A percentile compares a stretch with the other conserved stretches of the same genome.
Conservation (phyloP, 2,329 filamentous ascomycete species). For the Exophiala sp. region DNA sequence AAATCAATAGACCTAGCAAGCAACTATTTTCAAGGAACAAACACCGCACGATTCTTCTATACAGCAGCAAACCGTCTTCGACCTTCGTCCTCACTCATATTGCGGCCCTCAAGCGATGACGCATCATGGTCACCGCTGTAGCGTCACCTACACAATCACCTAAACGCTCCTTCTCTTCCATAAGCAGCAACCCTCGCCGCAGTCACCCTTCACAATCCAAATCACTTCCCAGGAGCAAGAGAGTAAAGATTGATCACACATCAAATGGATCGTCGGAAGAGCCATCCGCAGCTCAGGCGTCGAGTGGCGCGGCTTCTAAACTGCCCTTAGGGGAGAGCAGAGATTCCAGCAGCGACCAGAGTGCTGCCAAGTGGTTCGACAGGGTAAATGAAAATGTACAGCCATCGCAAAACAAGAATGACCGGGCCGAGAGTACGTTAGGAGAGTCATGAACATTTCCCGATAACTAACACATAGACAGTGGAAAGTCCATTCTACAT, state of each 20-base stretch:
- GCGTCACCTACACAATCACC: constrained; percentile 12
- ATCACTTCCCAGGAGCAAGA: constrained; percentile 19
- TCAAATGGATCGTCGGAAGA: constrained; percentile 1
- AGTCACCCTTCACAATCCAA: constrained; percentile 15
- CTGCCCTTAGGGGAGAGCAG: constrained; percentile 7
- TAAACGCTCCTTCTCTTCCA: constrained; percentile 15
- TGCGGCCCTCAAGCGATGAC: constrained; percentile 13
- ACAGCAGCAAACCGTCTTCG: not conserved
- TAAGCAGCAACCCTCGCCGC: constrained; percentile 13
- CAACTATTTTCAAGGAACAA: not conserved
- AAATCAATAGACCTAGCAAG: not conserved
- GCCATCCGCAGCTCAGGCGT: not conserved
- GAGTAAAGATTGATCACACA: constrained; percentile 15
- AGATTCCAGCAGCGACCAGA: constrained; percentile 25
- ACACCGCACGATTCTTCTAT: not conserved
- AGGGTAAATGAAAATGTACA: constrained; percentile 23
- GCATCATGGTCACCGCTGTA: constrained; percentile 15
- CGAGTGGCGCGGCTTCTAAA: not conserved
- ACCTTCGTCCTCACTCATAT: not conserved
- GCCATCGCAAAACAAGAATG: constrained; percentile 3
- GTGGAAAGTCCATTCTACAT: constrained; percentile 39
- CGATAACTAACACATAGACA: constrained; percentile 17
- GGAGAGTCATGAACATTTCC: not conserved
- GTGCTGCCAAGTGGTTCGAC: constrained; percentile 27
- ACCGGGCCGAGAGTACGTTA: constrained; percentile 7